Evolutionary conservation across 495 filamentous ascomycete genomes (phyloP), one percentile per base, ranked within the genome.

Genomic region (Apiosordaria backusii): DNA sequence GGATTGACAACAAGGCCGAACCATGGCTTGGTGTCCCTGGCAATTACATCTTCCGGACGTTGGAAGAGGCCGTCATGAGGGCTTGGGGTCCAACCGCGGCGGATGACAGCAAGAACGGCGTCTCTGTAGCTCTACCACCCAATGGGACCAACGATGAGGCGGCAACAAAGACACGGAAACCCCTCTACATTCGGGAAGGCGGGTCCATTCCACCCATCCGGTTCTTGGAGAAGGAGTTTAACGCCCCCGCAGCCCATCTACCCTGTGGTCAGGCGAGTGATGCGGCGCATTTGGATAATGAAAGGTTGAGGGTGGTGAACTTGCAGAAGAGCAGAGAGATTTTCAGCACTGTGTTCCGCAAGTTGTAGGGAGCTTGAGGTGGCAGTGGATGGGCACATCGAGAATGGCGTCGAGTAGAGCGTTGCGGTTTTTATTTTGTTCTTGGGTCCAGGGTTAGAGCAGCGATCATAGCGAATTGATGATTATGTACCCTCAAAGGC

Each of bases 221-320:
- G 10, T 98, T 98, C 75, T 75, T 99, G 57, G 95, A 99, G 75
- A 95, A 96, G 78, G 93, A 96, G 71, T 98, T 98, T 72, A 84
- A 85, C 1, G 95, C 95, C 0, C 92, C 93, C 0, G 95, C 96
- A 0, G 95, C 95, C 0, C 94, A 98, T 76, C 74, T 99, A 52
- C 96, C 95, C 0, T 97, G 93, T 72, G 95, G 95, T 1, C 95
- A 98, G 76, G 92, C 93, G 53, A 97, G 92, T 72, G 95, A 99
- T 74, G 86, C 86, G 61, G 95, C 93, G 25, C 95, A 99, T 87
- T 77, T 99, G 77, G 92, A 96, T 71, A 97, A 98, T 75, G 95
- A 99, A 83, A 80, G 96, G 63, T 77, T 98, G 75, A 82, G 95
- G 50, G 81, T 98, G 60, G 77, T 89, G 71, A 99, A 99, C 76